Conservation (phyloP, 768 basidiomycete species). For the Collybiopsis luxurians region DNA sequence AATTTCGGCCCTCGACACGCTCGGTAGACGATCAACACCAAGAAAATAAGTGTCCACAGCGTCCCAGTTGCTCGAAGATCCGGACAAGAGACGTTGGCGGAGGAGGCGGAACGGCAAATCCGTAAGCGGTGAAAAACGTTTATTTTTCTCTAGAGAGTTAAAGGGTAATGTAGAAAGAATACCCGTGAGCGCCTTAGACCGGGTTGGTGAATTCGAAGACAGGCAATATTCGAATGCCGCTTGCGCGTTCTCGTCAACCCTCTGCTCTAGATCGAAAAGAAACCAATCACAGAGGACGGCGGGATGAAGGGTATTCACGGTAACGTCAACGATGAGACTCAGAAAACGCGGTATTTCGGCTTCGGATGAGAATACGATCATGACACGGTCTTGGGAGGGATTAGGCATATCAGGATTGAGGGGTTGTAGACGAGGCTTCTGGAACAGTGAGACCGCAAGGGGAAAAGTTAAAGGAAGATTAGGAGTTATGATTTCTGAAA, state of each 20-base stretch:
- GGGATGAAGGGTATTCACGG: conserved; percentile 39
- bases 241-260: conserved; percentile 35
- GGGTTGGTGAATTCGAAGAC: conserved; percentile 30
- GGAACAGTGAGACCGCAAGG: neutral
- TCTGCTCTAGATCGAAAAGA: conserved; percentile 44
- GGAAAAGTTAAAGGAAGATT: conserved; percentile 5
- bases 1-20: conserved; percentile 26
- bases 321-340: conserved; percentile 41
- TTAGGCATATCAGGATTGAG: neutral
- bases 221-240: conserved; percentile 42
- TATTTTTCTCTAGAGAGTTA: conserved; percentile 22
- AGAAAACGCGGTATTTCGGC: conserved; percentile 46
- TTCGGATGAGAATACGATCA: conserved; percentile 30
- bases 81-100: conserved; percentile 42
- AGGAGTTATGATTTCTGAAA: neutral
- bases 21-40: conserved; percentile 15
- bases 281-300: conserved; percentile 46
- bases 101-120: conserved; percentile 37
- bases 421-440: conserved; percentile 2
- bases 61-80: conserved; percentile 36
- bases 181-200: conserved; percentile 38
- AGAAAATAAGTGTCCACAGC: conserved; percentile 27
- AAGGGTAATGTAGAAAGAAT: conserved; percentile 31
- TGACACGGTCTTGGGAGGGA: conserved; percentile 18
- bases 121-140: conserved; percentile 29